Evolutionary conservation across 352 stramenopile species (phyloP), one percentile per base, ranked within the genome.

Genomic region (Elongisporangium senticosum): DNA sequence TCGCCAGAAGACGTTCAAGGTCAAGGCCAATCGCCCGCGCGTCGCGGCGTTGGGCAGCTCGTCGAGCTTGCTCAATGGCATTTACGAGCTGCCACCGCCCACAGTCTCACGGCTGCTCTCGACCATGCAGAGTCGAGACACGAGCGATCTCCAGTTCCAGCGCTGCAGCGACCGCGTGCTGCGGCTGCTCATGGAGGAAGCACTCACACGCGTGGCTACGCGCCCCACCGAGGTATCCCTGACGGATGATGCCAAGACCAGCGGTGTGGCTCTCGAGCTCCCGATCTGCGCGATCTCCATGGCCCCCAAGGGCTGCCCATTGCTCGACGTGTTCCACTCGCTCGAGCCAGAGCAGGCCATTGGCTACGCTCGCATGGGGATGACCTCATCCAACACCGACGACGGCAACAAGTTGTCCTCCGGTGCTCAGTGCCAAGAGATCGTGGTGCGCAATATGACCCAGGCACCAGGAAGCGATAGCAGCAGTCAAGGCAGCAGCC

Each of bases 111-210:
- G 82, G 15, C 62, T 89, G 24, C 65, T 86, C 17, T 78, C 76
- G 14, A 69, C 59, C 15, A 24, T 87, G 24, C 54, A 64, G 14
- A 67, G 72, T 47, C 65, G 65, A 50, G 57, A 74, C n/a, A 74
- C 76, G 11, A 69, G 63, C 0, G 49, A 55, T 24, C 58, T 48
- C 53, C 58, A 75, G 39, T 75, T 83, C 58, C 67, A 63, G n/a
- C 69, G 71, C 21, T 66, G 54, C 13, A 68, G 59, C 17, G 63
- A 80, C 21, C 77, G 79, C 0, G 50, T 87, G 5, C 68, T 84
- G 56, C 72, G 79, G 7, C 66, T 87, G 3, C 50, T 87, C 17
- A 63, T 89, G 37, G 79, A 89, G 58, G 76, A 89, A 56, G 71
- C 72, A 0, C 55, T 89, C 23, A 53, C 69, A 13, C 56, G 71